A percentile compares a stretch with the other conserved stretches of the same genome.
These are phyloP conservation scores for Populus euphratica DNA, from an alignment of 345 rosid genomes.

Conservation along the genomic window DNA sequence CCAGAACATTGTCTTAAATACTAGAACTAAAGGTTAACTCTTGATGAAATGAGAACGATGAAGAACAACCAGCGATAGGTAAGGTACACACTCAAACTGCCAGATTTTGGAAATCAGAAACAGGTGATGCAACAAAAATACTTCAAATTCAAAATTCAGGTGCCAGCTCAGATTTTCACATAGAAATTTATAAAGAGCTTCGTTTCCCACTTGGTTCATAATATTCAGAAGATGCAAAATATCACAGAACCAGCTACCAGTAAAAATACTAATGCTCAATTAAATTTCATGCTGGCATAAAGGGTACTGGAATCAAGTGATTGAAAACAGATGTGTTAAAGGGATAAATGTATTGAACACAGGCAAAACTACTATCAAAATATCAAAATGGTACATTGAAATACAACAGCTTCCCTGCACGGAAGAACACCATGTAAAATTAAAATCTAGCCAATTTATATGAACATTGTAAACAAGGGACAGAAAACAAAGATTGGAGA, in stretches of 20 bases:
- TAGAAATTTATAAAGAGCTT: not conserved
- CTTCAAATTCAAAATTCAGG: too few relatives aligned
- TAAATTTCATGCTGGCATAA: too few relatives aligned
- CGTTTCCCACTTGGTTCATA: not conserved
- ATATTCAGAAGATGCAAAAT: too few relatives aligned
- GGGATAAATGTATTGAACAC: not conserved
- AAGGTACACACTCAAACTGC: not conserved
- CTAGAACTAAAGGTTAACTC: not conserved
- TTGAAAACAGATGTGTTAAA: too few relatives aligned
- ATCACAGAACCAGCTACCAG: too few relatives aligned
- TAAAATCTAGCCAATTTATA: not conserved
- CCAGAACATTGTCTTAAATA: not conserved
- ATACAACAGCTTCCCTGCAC: not conserved
- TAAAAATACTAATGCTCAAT: too few relatives aligned
- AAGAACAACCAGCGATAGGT: not conserved
- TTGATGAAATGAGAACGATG: not conserved
- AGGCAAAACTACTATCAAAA: not conserved
- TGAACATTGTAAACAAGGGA: not conserved
- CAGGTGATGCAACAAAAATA: not conserved
- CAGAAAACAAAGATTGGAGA: slow-evolving; percentile 8
- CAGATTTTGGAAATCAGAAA: not conserved
- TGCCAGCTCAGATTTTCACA: not conserved
- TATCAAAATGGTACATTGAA: not conserved
- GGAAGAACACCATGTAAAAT: slow-evolving; percentile 3
- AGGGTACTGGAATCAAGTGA: too few relatives aligned